phyloP scores from a whole-genome alignment of 257 asterid genomes.

The Primulina eburnea region DNA sequence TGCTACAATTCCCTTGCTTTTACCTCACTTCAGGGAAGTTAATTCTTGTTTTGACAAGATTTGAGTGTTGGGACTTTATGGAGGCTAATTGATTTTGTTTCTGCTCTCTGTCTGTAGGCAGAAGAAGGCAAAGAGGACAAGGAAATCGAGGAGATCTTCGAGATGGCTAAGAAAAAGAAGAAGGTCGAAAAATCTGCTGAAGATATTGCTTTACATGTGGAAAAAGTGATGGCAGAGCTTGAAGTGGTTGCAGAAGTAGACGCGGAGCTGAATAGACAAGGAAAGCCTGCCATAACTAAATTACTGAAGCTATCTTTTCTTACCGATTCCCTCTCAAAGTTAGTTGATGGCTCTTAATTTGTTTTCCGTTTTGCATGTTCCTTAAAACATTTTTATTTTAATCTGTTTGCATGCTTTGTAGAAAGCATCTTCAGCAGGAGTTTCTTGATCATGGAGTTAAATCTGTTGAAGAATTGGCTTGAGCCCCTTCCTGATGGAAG shows the following conservation, averaged over 20 bases:
- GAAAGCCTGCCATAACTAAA: conserved; percentile 80
- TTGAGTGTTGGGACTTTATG: conserved; percentile 1
- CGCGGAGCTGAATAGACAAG: conserved; percentile 74
- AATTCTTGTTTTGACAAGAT: not conserved
- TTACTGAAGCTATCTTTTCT: conserved; percentile 83
- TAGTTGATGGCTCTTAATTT: conserved; percentile 28
- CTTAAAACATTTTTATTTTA: not conserved
- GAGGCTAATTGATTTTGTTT: not conserved
- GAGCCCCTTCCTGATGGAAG: conserved; percentile 99
- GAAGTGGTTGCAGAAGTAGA: conserved; percentile 93
- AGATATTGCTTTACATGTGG: conserved; percentile 79
- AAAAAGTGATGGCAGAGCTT: conserved; percentile 91
- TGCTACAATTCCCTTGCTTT: conserved; percentile 2
- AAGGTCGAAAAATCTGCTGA: conserved; percentile 82
- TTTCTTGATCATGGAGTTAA: conserved; percentile 93
- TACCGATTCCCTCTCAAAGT: conserved; percentile 85
- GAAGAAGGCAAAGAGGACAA: conserved; percentile 36
- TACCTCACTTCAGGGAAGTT: too few relatives aligned
- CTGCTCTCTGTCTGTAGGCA: conserved; percentile 47
- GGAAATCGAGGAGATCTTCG: too few relatives aligned
- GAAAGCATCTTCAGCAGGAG: conserved; percentile 92
- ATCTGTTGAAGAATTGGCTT: conserved; percentile 80
- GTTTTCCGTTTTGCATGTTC: conserved; percentile 15
- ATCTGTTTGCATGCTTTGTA: conserved; percentile 33
- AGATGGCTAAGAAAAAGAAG: conserved; percentile 72